Conservation (phyloP, 441 rosid genomes). For the Erodium texanum region DNA sequence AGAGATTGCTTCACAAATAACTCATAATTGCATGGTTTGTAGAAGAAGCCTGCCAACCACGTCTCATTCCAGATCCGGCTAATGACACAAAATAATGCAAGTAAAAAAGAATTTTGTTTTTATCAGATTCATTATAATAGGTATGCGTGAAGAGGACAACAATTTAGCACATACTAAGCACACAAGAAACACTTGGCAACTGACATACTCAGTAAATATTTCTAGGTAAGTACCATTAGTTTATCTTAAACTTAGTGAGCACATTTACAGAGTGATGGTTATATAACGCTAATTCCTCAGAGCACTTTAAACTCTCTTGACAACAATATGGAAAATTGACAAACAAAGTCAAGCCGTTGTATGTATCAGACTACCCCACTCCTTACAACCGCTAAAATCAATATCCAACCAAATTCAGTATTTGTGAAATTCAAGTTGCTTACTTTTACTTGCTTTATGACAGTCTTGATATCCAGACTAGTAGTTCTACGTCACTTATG, state of each 20-base stretch:
- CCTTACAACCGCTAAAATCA: not conserved
- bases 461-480: not conserved
- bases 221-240: not conserved
- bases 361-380: not conserved
- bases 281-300: not conserved
- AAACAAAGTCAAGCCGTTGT: not conserved
- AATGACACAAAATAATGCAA: conserved; percentile 13
- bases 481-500: not conserved
- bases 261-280: not conserved
- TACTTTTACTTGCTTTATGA: not conserved
- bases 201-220: not conserved
- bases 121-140: not conserved
- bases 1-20: conserved; percentile 88
- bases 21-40: conserved; percentile 84
- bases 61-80: conserved; percentile 96
- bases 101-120: conserved; percentile 9
- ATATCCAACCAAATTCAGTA: not conserved
- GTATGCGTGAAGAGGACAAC: not conserved
- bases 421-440: not conserved
- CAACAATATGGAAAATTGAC: not conserved
- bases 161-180: not conserved
- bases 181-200: not conserved
- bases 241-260: not conserved
- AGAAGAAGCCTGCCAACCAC: conserved; percentile 79
- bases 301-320: not conserved